Evolutionary conservation across 306 rosid genomes (phyloP).

Genomic region (Malus sieversii): DNA sequence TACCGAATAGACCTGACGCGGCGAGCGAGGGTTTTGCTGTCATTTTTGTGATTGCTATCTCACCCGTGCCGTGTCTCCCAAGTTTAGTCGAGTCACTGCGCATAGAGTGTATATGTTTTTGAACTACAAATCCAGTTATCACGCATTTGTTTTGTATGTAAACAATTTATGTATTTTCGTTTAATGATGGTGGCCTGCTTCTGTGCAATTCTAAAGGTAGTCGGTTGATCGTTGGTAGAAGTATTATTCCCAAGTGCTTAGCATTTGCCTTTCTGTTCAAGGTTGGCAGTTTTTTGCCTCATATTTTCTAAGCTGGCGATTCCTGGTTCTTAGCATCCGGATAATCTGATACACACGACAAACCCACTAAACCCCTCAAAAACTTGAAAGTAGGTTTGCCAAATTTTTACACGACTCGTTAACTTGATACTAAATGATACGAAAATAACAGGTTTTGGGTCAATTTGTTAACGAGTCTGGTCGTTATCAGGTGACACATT

Average conservation of each 20-base stretch:
- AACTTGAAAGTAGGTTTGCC: no score
- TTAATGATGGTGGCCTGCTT: no score
- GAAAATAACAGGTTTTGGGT: no score
- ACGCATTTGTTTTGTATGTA: not conserved
- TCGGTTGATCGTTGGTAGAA: not conserved
- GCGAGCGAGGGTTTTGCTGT: not conserved
- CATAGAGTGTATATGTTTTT: not conserved
- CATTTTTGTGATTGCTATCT: constrained; percentile 9
- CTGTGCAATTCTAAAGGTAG: not conserved
- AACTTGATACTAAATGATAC: no score
- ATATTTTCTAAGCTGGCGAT: no score
- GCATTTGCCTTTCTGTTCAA: not conserved
- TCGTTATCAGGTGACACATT: no score
- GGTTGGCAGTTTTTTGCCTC: no score
- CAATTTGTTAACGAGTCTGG: no score
- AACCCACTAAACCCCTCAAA: no score
- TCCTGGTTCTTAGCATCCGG: no score
- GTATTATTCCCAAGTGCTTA: not conserved
- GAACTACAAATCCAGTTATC: not conserved
- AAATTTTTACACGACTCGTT: no score
- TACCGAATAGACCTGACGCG: not conserved
- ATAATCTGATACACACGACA: no score
- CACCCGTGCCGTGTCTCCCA: not conserved
- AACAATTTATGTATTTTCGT: not conserved
- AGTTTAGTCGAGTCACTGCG: not conserved